Evolutionary conservation across 2,329 filamentous ascomycete genomes (phyloP), one percentile per base, ranked within the genome.

Genomic region (Botryotinia globosa): DNA sequence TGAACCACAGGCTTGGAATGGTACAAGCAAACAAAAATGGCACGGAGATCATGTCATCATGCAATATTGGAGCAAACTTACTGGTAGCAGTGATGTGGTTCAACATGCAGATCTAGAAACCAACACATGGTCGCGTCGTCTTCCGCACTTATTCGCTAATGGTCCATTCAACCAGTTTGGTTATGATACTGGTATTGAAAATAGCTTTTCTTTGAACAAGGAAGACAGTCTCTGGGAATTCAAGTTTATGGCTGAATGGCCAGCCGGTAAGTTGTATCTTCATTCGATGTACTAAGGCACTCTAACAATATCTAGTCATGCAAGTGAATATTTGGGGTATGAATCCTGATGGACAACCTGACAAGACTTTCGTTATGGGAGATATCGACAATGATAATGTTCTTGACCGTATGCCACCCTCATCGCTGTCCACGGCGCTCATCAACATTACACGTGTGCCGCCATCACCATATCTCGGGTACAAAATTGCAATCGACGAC

Each of bases 261-360:
- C 89, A 9, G 85, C 86, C 4, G 81, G 85, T 62, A 64, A 71
- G 72, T 59, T 59, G 9, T 45, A 44, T 32, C 4, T 12, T n/a
- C 20, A 12, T 10, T n/a, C 10, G 25, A 22, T 48, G 12, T 44
- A 14, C 22, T 1, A 12, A 45, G 37, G 25, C 20, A 12, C 6
- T 54, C 69, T 73, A 65, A 73, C 25, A 20, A 48, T 51, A 42
- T 63, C 25, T 45, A 73, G 72, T 73, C n/a, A 42, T 88, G 72
- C 89, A 91, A 77, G 81, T 91, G 73, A 91, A 91, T 75, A 84
- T 90, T 8, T 91, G 90, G 89, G 90, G 89, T 69, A 88, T 91
- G 79, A 89, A 91, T 76, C 85, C 86, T 0, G 85, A 90, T 79
- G 88, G 88, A 32, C 81, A 87, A 76, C 89, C 89, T 0, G 89